Conservation (phyloP, 2,329 filamentous ascomycete species). For the Diaporthe vexans region DNA sequence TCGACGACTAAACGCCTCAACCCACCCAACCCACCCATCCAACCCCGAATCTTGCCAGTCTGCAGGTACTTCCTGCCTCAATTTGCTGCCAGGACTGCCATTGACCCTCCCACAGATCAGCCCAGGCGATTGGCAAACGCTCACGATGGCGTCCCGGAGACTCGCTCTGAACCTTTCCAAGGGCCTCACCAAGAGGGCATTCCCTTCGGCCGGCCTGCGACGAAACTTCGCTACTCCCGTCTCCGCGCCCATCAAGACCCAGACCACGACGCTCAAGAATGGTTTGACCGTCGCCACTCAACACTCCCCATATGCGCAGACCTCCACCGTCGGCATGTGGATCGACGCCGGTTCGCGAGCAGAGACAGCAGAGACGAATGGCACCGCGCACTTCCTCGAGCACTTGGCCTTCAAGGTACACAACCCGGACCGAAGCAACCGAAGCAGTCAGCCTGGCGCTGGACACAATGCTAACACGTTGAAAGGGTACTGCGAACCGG, state of each 20-base stretch:
- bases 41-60: conserved; percentile 31
- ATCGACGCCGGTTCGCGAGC: conserved; percentile 98
- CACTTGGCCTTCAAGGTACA: conserved; percentile 99
- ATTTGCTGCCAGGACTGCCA: conserved; percentile 24
- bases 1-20: conserved; percentile 41
- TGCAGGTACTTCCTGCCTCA: conserved; percentile 32
- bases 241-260: conserved; percentile 79
- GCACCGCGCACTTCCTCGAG: conserved; percentile 99
- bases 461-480: conserved; percentile 6
- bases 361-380: conserved; percentile 98
- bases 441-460: conserved; percentile 12
- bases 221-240: conserved; percentile 93
- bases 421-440: conserved; percentile 28
- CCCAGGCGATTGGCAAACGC: conserved; percentile 48
- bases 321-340: conserved; percentile 98
- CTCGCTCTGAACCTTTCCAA: conserved; percentile 94
- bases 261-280: conserved; percentile 97
- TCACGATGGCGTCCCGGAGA: conserved; percentile 94
- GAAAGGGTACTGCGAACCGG: conserved; percentile 89
- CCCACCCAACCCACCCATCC: conserved; percentile 27
- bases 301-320: conserved; percentile 98
- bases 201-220: conserved; percentile 83
- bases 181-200: conserved; percentile 87
- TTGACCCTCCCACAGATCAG: conserved; percentile 34
- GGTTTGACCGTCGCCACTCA: conserved; percentile 98